Conservation (phyloP, 169 alveolate genomes). For the Eimeria tenella region DNA sequence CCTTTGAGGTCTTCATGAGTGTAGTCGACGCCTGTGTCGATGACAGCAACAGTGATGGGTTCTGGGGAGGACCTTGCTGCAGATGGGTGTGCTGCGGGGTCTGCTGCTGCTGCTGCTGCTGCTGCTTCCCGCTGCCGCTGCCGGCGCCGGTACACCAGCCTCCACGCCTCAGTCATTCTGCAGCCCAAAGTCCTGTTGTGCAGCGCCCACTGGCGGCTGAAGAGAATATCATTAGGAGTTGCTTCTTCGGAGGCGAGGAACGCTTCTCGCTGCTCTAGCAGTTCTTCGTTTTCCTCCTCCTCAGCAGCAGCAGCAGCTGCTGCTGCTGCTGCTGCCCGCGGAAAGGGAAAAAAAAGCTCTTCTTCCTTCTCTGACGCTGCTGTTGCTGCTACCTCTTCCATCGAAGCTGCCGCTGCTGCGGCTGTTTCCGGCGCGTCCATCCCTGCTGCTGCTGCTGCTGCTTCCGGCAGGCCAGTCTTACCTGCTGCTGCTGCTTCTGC, state of each 20-base stretch:
- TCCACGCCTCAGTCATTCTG: constrained; percentile 42
- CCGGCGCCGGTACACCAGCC: constrained; percentile 25
- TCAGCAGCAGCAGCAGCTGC: neutral
- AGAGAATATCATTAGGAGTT: constrained; percentile 43
- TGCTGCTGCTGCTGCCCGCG: neutral
- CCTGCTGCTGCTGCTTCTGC: neutral
- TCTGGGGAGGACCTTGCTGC: neutral
- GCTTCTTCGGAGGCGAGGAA: neutral
- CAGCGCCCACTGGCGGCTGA: constrained; percentile 70
- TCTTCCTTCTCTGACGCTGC: neutral
- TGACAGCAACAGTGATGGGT: constrained; percentile 66
- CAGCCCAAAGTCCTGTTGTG: neutral
- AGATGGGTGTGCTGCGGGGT: neutral
- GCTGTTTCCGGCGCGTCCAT: neutral
- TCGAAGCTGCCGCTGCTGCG: neutral
- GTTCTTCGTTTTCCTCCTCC: neutral
- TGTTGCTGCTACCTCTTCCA: neutral
- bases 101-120: constrained; percentile 8
- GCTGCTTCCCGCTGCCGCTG: constrained; percentile 51
- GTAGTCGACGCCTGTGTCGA: constrained; percentile 84
- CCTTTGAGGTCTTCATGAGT: constrained; percentile 83
- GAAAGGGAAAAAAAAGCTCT: neutral
- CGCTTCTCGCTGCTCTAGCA: neutral
- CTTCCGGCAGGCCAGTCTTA: neutral
- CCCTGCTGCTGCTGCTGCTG: neutral